A percentile compares a stretch with the other conserved stretches of the same genome.
Evolutionary conservation across 441 rosid genomes (phyloP).

Genomic region (Isatis lusitanica): DNA sequence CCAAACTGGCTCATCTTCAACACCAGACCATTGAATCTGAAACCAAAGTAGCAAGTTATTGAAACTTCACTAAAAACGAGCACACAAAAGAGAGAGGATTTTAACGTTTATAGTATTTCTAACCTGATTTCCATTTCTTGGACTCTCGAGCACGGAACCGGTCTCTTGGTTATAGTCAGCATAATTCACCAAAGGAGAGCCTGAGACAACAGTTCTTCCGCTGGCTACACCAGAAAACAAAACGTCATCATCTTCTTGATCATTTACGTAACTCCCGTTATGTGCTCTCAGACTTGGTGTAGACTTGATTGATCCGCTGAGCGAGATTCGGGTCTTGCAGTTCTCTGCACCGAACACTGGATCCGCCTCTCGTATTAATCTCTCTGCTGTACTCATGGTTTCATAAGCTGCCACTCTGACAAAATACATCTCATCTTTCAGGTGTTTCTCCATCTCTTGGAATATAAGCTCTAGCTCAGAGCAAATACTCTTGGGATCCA

Average conservation of each 20-base stretch:
- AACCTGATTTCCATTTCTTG: constrained; percentile 41
- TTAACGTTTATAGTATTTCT: not conserved
- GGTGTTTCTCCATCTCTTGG: constrained; percentile 78
- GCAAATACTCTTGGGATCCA: constrained; percentile 76
- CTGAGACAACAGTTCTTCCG: constrained; percentile 45
- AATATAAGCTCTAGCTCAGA: constrained; percentile 71
- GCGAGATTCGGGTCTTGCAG: constrained; percentile 50
- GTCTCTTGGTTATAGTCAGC: constrained; percentile 43
- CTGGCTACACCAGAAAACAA: constrained; percentile 56
- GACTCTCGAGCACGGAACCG: constrained; percentile 53
- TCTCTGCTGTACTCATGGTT: constrained; percentile 75
- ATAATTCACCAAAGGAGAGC: constrained; percentile 33
- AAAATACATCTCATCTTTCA: constrained; percentile 72
- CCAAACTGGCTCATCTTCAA: constrained; percentile 53
- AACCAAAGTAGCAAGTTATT: constrained; percentile 27
- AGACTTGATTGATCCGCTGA: constrained; percentile 54
- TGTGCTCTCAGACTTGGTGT: constrained; percentile 57
- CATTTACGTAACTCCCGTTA: constrained; percentile 58
- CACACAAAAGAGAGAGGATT: constrained; percentile 1
- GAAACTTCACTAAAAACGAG: not conserved
- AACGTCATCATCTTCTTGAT: constrained; percentile 78
- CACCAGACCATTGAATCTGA: constrained; percentile 62
- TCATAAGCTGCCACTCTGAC: constrained; percentile 88
- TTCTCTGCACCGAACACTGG: constrained; percentile 41
- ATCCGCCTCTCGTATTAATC: constrained; percentile 51